Base-by-base conservation (phyloP, 805 yeast genomes). In the Scheffersomyces stipitis region DNA sequence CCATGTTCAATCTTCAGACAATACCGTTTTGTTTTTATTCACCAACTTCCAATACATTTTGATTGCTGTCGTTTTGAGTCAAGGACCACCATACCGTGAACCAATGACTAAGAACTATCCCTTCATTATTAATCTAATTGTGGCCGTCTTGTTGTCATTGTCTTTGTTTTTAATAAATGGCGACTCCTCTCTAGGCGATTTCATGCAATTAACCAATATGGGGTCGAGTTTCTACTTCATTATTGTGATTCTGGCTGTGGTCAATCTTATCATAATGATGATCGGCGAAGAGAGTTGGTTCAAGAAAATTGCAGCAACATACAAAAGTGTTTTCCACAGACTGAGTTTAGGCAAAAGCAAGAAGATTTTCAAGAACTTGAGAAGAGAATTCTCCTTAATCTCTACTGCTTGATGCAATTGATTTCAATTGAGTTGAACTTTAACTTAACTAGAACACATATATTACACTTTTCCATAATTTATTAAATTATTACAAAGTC, bases 51-150 rank as follows among this genome's bases (percentile, higher is more conserved):
- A 93, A 66, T 93, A 93, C 60, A 84, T 95, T 33, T 64, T 88
- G 38, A 75, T 81, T 37, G 96, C 97, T 0, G 64, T 87, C 20
- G 78, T 89, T n/a, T 67, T 93, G 41, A 85, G 96, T 14, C 86
- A 78, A 9, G 99, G 99, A 0, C 90, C 93, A 6, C 99, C 99
- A 15, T 93, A 88, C 60, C 73, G 99, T 38, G 83, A 86, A 53
- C 81, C 90, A 1, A 76, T 83, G 48, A 59, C 64, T 18, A 71
- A 79, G 43, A 93, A 84, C 51, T 34, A 46, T 8, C 95, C 95
- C 5, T 91, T 89, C 56, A 66, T 93, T 34, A 28, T 68, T 1
- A 87, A 89, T 34, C 69, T 86, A 28, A 44, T 66, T 0, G 41
- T 66, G 1, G 76, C 95, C 0, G 37, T 74, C 0, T 33, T 68